Base-by-base conservation (phyloP, 495 filamentous ascomycete genomes). In the Talaromyces thailandensis region DNA sequence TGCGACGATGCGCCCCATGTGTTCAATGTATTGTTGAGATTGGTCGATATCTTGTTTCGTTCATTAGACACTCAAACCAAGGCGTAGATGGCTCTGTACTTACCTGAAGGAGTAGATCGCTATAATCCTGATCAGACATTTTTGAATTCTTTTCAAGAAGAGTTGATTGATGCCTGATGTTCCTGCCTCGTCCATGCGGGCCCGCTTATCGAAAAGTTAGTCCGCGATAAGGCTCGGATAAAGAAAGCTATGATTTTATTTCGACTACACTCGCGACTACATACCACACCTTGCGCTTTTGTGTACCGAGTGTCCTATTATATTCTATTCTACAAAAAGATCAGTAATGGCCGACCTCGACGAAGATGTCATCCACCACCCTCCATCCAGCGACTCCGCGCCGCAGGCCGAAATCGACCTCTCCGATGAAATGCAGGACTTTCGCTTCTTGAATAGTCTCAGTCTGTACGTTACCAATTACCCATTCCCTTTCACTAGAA, bases 381-480 rank as follows among this genome's bases (percentile, higher is more conserved):
- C 69, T 16, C 63, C 64, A 35, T 16, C 69, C 16, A 64, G 64
- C 48, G 70, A 69, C 37, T 66, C 71, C 1, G 56, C 68, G n/a
- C 25, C 28, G 24, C 71, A 73, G 57, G 64, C 73, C 26, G 87
- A 95, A 48, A 77, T 76, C 48, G 88, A 90, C 68, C 77, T 87
- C 59, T 87, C 85, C 28, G 93, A 96, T 65, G 92, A 94, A 71
- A 84, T 87, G 4, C 92, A 93, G 70, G 93, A 98, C 75, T 96
- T 92, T 68, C 89, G 88, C 64, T 85, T 91, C 64, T 81, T 96
- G 43, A 77, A 80, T 40, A 75, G 79, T 52, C 69, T 88, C 55
- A 84, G 83, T 64, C 72, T 79, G 82, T 85, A 73, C 62, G 74
- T 40, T 24, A 52, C 8, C 26, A 24, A 21, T 51, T 7, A 32